Evolutionary conservation across 768 basidiomycete genomes (phyloP), one percentile per base, ranked within the genome.

Genomic region (Hirschioporus abietinus): DNA sequence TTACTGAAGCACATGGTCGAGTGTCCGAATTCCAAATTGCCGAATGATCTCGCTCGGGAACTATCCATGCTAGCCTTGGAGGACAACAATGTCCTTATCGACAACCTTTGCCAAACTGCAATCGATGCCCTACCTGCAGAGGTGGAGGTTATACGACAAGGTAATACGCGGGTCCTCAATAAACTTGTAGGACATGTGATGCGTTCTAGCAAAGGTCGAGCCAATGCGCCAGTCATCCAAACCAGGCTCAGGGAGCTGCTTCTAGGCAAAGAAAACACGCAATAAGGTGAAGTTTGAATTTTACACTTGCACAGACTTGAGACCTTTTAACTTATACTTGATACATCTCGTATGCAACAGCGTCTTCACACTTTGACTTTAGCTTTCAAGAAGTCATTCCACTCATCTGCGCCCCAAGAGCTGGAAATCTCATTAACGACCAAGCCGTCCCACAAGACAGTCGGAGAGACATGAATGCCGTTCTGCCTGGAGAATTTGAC

Each of bases 401-500:
- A 96, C 73, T 97, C 91, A 57, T 81, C 80, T 72, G 89, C 83
- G 4, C 84, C 89, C 92, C 93, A 97, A 24, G 88, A 84, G 73
- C 93, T 94, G 6, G 89, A 90, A 35, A 95, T 81, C 62, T 92
- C 88, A 63, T 79, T 83, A 12, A 86, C 89, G 64, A 92, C 73
- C 65, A 89, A 79, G 63, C 93, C 91, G 70, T 95, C 89, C 86
- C 87, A 91, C 1, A 92, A 78, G 1, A 82, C 84, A 57, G 93
- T 91, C 4, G 95, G 93, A 1, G 94, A 95, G 61, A 96, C 93
- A 70, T 98, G 96, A 57, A 97, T 87, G 1, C 92, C 83, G 68
- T 98, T 97, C 79, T 97, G 95, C 68, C 96, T 82, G 18, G 91
- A 86, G 75, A 90, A 89, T 77, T 96, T 97, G 82, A 97, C 93